Conservation (phyloP, 495 filamentous ascomycete genomes). For the Penicillium pulvis region DNA sequence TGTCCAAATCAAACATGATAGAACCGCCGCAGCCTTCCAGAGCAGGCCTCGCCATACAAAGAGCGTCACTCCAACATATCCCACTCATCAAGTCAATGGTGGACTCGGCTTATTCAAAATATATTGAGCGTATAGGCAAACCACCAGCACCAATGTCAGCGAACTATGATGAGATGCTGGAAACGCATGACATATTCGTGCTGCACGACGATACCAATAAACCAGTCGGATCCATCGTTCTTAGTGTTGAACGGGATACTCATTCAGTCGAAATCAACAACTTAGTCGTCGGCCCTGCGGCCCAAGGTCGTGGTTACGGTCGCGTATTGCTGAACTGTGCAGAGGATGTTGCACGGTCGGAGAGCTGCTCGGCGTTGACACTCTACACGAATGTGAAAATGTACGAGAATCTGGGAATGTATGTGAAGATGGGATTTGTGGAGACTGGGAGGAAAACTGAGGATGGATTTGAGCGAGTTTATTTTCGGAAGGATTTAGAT, state of each 20-base stretch:
- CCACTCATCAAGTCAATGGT: constrained; percentile 31
- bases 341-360: constrained; percentile 12
- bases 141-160: constrained; percentile 37
- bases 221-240: constrained; percentile 22
- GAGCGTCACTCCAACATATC: constrained; percentile 28
- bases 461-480: constrained; percentile 38
- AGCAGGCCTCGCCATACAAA: constrained; percentile 13
- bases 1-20: background rate
- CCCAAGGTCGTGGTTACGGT: constrained; percentile 37
- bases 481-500: constrained; percentile 23
- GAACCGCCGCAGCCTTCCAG: background rate
- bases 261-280: constrained; percentile 31
- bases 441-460: constrained; percentile 31
- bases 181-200: constrained; percentile 18
- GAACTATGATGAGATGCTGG: constrained; percentile 27
- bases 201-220: constrained; percentile 7
- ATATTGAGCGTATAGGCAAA: constrained; percentile 40
- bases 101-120: constrained; percentile 36
- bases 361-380: constrained; percentile 15
- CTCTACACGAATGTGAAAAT: constrained; percentile 43
- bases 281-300: constrained; percentile 31
- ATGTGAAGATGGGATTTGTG: constrained; percentile 36
- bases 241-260: constrained; percentile 2
- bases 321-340: constrained; percentile 27
- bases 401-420: constrained; percentile 38